A percentile compares a stretch with the other conserved stretches of the same genome.
Evolutionary conservation across 306 rosid genomes (phyloP).

Genomic region (Hippophae tibetana): DNA sequence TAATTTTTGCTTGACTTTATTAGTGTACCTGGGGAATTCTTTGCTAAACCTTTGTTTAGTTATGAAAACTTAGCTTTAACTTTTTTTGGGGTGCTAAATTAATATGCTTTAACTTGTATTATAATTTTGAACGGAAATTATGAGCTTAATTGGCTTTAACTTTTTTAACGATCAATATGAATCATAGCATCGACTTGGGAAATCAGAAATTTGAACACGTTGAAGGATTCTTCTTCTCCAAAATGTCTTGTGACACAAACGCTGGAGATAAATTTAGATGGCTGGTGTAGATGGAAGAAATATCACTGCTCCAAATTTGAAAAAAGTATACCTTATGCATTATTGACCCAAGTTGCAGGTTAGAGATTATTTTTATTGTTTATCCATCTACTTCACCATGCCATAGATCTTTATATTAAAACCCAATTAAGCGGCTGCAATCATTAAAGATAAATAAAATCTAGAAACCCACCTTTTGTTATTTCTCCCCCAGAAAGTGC

Average conservation of each 20-base stretch:
- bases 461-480: no score
- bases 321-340: conserved; percentile 75
- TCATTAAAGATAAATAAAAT: no score
- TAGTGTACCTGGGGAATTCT: no score
- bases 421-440: no score
- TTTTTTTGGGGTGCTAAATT: no score
- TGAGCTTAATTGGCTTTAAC: neutral
- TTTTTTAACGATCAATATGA: conserved; percentile 8
- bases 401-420: no score
- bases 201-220: conserved; percentile 55
- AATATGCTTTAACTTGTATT: no score
- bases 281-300: conserved; percentile 77
- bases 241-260: conserved; percentile 79
- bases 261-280: conserved; percentile 60
- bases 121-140: no score
- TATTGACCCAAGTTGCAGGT: conserved; percentile 94
- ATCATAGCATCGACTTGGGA: conserved; percentile 90
- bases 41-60: no score
- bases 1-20: no score
- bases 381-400: neutral
- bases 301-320: conserved; percentile 63
- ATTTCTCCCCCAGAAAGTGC: no score
- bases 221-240: conserved; percentile 51
- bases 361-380: conserved; percentile 16
- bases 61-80: no score